phyloP scores from a whole-genome alignment of 148 eudicot species.

The Dysphania ambrosioides region DNA sequence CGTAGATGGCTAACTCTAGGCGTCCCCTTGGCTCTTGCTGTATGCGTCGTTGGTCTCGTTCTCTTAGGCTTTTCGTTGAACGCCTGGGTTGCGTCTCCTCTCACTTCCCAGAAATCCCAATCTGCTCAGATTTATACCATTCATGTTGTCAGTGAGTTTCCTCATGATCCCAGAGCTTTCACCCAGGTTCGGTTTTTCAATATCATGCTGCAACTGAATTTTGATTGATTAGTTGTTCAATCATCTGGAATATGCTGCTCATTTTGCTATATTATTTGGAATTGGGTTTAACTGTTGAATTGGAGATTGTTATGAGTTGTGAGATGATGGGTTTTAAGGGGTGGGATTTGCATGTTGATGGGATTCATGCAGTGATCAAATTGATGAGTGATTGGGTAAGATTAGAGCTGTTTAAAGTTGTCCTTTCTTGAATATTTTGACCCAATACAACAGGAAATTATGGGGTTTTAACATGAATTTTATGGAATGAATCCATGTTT shows the following conservation, averaged over 20 bases:
- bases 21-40: conserved; percentile 16
- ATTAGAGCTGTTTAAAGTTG: not conserved
- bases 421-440: not conserved
- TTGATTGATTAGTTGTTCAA: not conserved
- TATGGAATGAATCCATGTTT: not conserved
- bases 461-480: not conserved
- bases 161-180: conserved; percentile 79
- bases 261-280: not conserved
- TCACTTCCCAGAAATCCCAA: not conserved
- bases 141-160: conserved; percentile 65
- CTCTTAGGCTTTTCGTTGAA: conserved; percentile 40
- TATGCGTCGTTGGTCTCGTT: conserved; percentile 26
- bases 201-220: not conserved
- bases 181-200: conserved; percentile 54
- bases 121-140: conserved; percentile 32
- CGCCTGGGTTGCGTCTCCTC: conserved; percentile 23
- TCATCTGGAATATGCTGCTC: not conserved
- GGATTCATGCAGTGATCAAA: not conserved
- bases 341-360: not conserved
- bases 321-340: not conserved
- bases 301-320: not conserved
- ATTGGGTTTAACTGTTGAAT: not conserved
- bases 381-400: not conserved
- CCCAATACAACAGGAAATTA: not conserved
- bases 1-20: conserved; percentile 29